These are phyloP conservation scores for Phytopythium kandeliae DNA, from an alignment of 352 stramenopile genomes.

Conservation along the genomic window DNA sequence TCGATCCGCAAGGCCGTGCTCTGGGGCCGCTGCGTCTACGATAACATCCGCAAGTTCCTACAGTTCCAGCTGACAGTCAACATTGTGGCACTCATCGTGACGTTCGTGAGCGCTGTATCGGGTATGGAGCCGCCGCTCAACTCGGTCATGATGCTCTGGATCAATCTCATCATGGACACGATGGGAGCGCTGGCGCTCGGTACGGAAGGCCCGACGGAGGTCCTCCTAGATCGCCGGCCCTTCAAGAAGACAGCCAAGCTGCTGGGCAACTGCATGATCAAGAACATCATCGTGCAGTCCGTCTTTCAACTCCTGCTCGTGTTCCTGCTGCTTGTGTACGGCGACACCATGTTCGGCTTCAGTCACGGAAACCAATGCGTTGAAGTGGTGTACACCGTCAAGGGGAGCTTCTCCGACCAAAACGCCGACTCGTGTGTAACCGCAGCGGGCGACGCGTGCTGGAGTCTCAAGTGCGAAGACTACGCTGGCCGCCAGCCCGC, in stretches of 20 bases:
- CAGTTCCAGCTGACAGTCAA: conserved; percentile 86
- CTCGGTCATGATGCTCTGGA: conserved; percentile 87
- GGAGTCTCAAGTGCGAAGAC: conserved; percentile 46
- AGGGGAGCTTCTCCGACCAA: conserved; percentile 39
- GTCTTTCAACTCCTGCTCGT: conserved; percentile 80
- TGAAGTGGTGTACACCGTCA: conserved; percentile 32
- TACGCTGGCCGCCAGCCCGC: conserved; percentile 39
- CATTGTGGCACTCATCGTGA: conserved; percentile 73
- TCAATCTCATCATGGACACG: conserved; percentile 86
- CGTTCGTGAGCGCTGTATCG: conserved; percentile 74
- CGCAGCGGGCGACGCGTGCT: conserved; percentile 35
- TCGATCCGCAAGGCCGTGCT: conserved; percentile 76
- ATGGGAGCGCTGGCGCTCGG: conserved; percentile 71
- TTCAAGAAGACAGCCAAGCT: conserved; percentile 67
- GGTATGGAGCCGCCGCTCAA: conserved; percentile 80
- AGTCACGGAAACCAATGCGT: conserved; percentile 54
- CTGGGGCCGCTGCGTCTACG: conserved; percentile 79
- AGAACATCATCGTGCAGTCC: conserved; percentile 70
- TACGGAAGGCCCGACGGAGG: conserved; percentile 61
- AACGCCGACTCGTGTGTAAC: conserved; percentile 36
- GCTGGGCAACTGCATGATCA: conserved; percentile 59
- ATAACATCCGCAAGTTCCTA: conserved; percentile 83
- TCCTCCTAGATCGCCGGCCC: conserved; percentile 53
- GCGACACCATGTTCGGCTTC: conserved; percentile 51
- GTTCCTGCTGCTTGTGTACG: conserved; percentile 69